Conservation (phyloP, 306 rosid species). For the Quercus wislizeni region DNA sequence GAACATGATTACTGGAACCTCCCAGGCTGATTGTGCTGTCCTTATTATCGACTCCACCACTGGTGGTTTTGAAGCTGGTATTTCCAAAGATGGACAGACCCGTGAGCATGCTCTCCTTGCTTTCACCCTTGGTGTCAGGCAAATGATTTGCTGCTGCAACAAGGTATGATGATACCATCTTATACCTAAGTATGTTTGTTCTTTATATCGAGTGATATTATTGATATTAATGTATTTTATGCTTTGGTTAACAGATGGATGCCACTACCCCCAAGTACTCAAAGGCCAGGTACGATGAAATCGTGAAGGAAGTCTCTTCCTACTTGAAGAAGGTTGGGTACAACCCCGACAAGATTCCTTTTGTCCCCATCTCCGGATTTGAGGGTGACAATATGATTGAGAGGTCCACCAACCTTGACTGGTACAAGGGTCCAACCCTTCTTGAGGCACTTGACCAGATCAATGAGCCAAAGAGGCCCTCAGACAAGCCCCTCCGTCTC, state of each 20-base stretch:
- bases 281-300: constrained; percentile 82
- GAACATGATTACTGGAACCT: constrained; percentile 93
- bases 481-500: constrained; percentile 84
- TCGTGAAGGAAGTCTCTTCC: constrained; percentile 90
- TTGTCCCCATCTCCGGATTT: constrained; percentile 91
- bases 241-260: constrained; percentile 59
- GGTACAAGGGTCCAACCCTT: constrained; percentile 98
- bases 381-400: constrained; percentile 96
- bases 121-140: constrained; percentile 91
- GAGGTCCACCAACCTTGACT: constrained; percentile 86
- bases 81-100: constrained; percentile 95
- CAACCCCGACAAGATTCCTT: constrained; percentile 82
- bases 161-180: constrained; percentile 36
- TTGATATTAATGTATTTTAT: not conserved
- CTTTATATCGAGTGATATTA: not conserved
- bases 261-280: constrained; percentile 92
- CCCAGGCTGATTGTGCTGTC: constrained; percentile 91
- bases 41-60: constrained; percentile 90
- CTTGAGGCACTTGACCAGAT: constrained; percentile 82
- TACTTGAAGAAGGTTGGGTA: constrained; percentile 91
- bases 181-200: not conserved
- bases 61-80: constrained; percentile 95
- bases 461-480: constrained; percentile 80
- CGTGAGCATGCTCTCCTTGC: constrained; percentile 97
- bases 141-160: constrained; percentile 93